A percentile compares a stretch with the other conserved stretches of the same genome.
These are phyloP conservation scores for Collybiopsis luxurians DNA, from an alignment of 768 basidiomycete species.

Conservation along the genomic window DNA sequence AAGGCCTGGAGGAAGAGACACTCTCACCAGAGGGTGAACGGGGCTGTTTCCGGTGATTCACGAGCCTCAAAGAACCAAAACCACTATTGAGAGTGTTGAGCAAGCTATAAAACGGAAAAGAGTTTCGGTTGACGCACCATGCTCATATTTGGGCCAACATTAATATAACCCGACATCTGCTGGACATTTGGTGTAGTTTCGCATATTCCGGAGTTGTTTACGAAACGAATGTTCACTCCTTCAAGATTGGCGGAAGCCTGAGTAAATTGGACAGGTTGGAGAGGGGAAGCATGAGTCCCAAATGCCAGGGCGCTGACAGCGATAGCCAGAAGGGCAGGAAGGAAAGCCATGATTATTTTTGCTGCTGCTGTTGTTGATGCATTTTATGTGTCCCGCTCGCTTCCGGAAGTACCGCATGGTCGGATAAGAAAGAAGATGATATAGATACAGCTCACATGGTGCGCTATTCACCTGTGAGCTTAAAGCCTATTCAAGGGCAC, in stretches of 20 bases:
- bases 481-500: no score
- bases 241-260: constrained; percentile 12
- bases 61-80: constrained; percentile 76
- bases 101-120: neutral
- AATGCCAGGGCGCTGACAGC: neutral
- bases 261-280: neutral
- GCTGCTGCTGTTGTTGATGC: neutral
- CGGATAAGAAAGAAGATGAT: constrained; percentile 1
- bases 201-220: constrained; percentile 49
- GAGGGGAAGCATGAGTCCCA: neutral
- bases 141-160: constrained; percentile 47
- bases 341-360: neutral
- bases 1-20: neutral
- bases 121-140: constrained; percentile 31
- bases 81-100: constrained; percentile 40
- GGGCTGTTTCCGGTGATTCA: constrained; percentile 55
- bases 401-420: neutral
- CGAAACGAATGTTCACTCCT: constrained; percentile 18
- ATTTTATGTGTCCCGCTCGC: neutral
- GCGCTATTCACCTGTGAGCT: no score
- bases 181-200: constrained; percentile 49
- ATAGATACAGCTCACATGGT: no score
- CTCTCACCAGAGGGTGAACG: constrained; percentile 60
- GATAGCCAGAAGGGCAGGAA: neutral
- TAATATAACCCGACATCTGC: constrained; percentile 51